phyloP scores from a whole-genome alignment of 2,329 filamentous ascomycete species.

The Monascus ruber region DNA sequence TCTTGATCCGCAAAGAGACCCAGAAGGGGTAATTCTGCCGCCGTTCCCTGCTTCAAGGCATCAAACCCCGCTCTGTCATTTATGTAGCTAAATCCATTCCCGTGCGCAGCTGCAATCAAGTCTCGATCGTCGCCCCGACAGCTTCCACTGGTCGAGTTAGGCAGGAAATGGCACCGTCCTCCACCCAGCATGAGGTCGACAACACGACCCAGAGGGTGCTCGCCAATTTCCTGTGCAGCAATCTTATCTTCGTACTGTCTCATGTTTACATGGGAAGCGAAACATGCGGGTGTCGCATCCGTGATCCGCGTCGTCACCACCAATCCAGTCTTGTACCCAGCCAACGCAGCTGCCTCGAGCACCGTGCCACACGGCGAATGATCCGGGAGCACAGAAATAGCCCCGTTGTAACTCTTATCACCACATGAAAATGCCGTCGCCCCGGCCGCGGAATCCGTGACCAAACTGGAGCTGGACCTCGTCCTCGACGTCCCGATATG shows the following conservation, averaged over 20 bases:
- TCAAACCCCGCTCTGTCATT: slow-evolving; percentile 65
- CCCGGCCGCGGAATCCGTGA: slow-evolving; percentile 94
- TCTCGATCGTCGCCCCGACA: slow-evolving; percentile 73
- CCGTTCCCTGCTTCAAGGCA: slow-evolving; percentile 53
- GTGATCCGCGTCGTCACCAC: slow-evolving; percentile 93
- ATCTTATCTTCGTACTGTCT: slow-evolving; percentile 80
- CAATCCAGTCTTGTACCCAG: slow-evolving; percentile 83
- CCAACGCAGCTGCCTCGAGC: slow-evolving; percentile 83
- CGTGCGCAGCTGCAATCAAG: slow-evolving; percentile 59
- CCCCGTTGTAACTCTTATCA: slow-evolving; percentile 90
- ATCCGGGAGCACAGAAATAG: slow-evolving; percentile 80
- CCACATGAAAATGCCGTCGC: slow-evolving; percentile 93
- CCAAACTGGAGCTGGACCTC: slow-evolving; percentile 67
- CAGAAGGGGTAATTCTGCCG: slow-evolving; percentile 65
- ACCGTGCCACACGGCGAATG: slow-evolving; percentile 81
- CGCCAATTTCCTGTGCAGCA: slow-evolving; percentile 81
- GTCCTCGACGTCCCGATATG: slow-evolving; percentile 86
- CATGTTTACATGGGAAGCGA: slow-evolving; percentile 74
- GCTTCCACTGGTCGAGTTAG: slow-evolving; percentile 68
- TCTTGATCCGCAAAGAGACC: slow-evolving; percentile 75
- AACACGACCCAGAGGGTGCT: slow-evolving; percentile 72
- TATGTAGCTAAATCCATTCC: slow-evolving; percentile 73
- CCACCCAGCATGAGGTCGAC: slow-evolving; percentile 91
- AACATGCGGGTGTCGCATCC: slow-evolving; percentile 92
- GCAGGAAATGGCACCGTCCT: slow-evolving; percentile 83